Evolutionary conservation across 78 protist genomes (phyloP), one percentile per base, ranked within the genome.

Genomic region (Diacronema lutheri): DNA sequence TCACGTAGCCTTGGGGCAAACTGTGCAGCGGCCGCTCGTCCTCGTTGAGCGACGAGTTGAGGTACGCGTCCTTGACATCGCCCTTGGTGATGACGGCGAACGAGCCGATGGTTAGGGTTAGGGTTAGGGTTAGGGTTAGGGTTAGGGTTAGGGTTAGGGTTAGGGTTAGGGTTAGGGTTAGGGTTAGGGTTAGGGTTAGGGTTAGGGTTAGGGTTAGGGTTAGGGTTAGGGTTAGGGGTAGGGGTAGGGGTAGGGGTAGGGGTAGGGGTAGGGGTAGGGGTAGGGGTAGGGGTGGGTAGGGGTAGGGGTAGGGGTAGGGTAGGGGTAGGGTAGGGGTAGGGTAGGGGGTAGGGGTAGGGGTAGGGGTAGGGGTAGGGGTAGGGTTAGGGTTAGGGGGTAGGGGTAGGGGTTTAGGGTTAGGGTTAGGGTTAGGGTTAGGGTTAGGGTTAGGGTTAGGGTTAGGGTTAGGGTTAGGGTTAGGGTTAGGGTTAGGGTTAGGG

Each of bases 301-400:
- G n/a, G n/a, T n/a, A n/a, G n/a, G n/a, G n/a, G n/a, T n/a, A n/a
- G n/a, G n/a, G n/a, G n/a, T n/a, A n/a, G n/a, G n/a, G n/a, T n/a
- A n/a, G n/a, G n/a, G n/a, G n/a, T n/a, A n/a, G n/a, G n/a, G n/a
- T n/a, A n/a, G n/a, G n/a, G n/a, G n/a, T n/a, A n/a, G n/a, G n/a
- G n/a, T n/a, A n/a, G n/a, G n/a, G n/a, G 65, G 6, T 60, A 60
- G 65, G 65, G 65, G 6, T 60, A 60, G 65, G 65, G 65, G 6
- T 60, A 60, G 65, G 65, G 65, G 6, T 60, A 60, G 65, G 65
- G 65, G 6, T 60, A 60, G 14, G 65, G 65, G 65, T 60, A 60
- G 65, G 65, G 65, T 60, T 60, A 60, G 65, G 65, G 65, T 60
- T 60, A 60, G 65, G 65, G 65, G n/a, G n/a, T n/a, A n/a, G n/a